Percentiles rank a stretch among this genome's conserved stretches.
Conservation (phyloP, 2,329 filamentous ascomycete genomes). For the Ceratocystis variospora region DNA sequence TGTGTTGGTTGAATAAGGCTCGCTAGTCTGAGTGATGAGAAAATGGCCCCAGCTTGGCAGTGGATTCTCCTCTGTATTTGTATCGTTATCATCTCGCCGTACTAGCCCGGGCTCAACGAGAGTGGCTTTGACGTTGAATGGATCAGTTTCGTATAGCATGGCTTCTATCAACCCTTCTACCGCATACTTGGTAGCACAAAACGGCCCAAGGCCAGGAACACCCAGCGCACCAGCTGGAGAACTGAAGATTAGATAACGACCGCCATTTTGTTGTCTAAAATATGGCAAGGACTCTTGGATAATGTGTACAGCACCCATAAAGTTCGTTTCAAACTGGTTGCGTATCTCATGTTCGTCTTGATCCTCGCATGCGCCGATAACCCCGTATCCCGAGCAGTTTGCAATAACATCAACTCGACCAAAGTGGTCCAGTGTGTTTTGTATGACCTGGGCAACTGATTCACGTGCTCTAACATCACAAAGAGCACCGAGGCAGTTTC, state of each 20-base stretch:
- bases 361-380: conserved; percentile 91
- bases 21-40: conserved; percentile 70
- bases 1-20: conserved; percentile 63
- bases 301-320: conserved; percentile 89
- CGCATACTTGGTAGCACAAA: conserved; percentile 94
- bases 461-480: conserved; percentile 79
- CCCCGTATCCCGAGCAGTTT: conserved; percentile 89
- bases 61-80: conserved; percentile 39
- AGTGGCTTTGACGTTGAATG: conserved; percentile 84
- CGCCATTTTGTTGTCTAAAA: conserved; percentile 61
- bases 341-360: conserved; percentile 90
- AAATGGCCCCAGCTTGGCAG: conserved; percentile 85
- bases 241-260: conserved; percentile 88
- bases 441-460: conserved; percentile 60
- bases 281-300: conserved; percentile 79
- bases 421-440: conserved; percentile 58
- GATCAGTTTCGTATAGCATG: conserved; percentile 88
- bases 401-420: conserved; percentile 76
- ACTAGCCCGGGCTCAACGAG: conserved; percentile 85
- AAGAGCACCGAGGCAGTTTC: conserved; percentile 63
- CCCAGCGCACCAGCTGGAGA: conserved; percentile 85
- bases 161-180: conserved; percentile 92
- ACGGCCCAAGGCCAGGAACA: conserved; percentile 81
- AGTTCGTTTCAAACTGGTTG: conserved; percentile 96
- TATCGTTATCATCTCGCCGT: conserved; percentile 57